Evolutionary conservation across 2,329 filamentous ascomycete species (phyloP).

Genomic region (Botrytis tulipae): DNA sequence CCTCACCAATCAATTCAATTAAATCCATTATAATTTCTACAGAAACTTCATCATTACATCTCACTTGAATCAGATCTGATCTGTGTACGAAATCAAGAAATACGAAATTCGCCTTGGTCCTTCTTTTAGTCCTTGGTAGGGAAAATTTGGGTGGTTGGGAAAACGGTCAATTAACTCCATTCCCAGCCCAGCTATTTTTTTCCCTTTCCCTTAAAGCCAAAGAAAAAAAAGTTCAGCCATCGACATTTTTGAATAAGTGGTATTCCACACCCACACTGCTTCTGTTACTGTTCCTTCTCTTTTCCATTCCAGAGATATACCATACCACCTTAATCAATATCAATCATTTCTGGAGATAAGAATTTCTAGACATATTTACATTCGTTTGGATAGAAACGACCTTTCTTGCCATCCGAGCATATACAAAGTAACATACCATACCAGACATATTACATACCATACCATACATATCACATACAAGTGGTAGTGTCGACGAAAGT

Average conservation of each 20-base stretch:
- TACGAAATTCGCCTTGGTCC: background rate
- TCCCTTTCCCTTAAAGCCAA: background rate
- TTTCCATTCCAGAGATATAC: conserved; percentile 12
- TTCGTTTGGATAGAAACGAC: background rate
- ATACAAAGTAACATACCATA: background rate
- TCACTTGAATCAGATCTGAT: background rate
- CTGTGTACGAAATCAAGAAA: background rate
- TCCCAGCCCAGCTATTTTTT: conserved; percentile 12
- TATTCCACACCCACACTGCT: background rate
- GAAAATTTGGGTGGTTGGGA: conserved; percentile 15
- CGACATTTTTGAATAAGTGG: conserved; percentile 6
- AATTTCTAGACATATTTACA: background rate
- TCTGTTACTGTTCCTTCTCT: background rate
- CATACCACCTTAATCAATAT: background rate
- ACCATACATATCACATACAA: background rate
- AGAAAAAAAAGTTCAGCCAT: conserved; percentile 6
- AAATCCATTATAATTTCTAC: background rate
- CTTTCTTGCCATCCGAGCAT: background rate
- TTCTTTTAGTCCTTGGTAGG: background rate
- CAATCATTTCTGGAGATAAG: background rate
- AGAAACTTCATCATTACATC: background rate
- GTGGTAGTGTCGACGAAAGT: background rate
- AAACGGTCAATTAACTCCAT: conserved; percentile 13
- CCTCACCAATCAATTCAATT: background rate
- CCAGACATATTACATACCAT: no score